Evolutionary conservation across 2,329 filamentous ascomycete genomes (phyloP).

Genomic region (Nothopassalora personata): DNA sequence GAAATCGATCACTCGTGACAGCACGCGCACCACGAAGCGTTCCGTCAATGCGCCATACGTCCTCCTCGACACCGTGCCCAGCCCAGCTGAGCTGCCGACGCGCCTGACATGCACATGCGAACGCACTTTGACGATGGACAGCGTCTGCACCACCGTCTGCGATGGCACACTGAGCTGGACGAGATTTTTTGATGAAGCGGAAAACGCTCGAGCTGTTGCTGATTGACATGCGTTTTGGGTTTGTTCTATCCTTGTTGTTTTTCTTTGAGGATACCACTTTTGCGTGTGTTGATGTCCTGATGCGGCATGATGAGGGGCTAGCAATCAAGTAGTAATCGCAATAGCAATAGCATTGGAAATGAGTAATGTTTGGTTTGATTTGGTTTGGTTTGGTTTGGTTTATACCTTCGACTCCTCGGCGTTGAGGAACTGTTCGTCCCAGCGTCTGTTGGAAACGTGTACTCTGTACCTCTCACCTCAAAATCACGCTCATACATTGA

Average conservation of each 20-base stretch:
- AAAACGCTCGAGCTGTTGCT: background rate
- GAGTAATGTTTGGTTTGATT: background rate
- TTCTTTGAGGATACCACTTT: background rate
- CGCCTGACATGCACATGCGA: no score
- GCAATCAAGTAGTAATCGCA: background rate
- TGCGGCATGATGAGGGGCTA: background rate
- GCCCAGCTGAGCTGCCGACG: no score
- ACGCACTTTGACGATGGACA: no score
- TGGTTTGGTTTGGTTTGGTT: background rate
- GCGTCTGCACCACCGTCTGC: no score
- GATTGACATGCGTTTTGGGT: background rate
- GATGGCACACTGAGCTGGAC: no score
- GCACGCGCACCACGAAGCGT: no score
- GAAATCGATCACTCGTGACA: background rate
- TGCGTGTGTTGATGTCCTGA: background rate
- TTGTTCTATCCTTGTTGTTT: background rate
- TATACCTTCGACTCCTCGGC: background rate
- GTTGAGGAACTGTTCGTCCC: no score
- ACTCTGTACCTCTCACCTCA: no score
- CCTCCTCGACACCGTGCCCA: no score
- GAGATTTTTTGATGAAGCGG: background rate
- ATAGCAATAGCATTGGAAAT: background rate
- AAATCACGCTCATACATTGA: no score
- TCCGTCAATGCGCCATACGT: no score
- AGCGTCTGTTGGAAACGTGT: no score